A percentile compares a stretch with the other conserved stretches of the same genome.
phyloP scores from a whole-genome alignment of 1,284 basidiomycete genomes.

The Microbotryum violaceum region DNA sequence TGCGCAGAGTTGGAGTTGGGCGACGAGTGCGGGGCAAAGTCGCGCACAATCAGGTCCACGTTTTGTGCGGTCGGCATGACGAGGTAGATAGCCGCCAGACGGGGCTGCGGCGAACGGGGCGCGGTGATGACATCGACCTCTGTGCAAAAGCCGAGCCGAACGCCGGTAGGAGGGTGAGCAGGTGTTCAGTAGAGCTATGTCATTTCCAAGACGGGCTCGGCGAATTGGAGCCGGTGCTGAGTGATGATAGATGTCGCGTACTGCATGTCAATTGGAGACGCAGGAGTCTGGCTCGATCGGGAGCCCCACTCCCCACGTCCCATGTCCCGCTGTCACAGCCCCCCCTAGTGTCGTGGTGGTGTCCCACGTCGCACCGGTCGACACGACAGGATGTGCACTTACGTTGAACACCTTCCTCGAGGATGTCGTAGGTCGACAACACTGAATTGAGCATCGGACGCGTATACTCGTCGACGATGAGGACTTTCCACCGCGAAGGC shows the following conservation, averaged over 20 bases:
- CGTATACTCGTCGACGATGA: slow-evolving; percentile 89
- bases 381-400: slow-evolving; percentile 38
- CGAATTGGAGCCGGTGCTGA: neutral
- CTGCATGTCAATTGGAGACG: too few species aligned
- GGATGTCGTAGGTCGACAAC: slow-evolving; percentile 83
- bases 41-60: slow-evolving; percentile 79
- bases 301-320: neutral
- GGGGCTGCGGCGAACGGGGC: slow-evolving; percentile 62
- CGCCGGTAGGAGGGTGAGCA: too few species aligned
- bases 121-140: slow-evolving; percentile 47
- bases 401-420: slow-evolving; percentile 92
- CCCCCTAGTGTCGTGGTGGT: neutral
- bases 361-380: neutral
- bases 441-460: slow-evolving; percentile 76
- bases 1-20: slow-evolving; percentile 1
- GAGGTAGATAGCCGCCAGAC: slow-evolving; percentile 84
- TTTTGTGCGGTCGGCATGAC: slow-evolving; percentile 92
- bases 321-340: neutral
- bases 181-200: too few species aligned
- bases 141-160: slow-evolving; percentile 18
- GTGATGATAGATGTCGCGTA: neutral
- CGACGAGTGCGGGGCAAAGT: slow-evolving; percentile 49
- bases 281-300: neutral
- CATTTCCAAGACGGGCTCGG: neutral
- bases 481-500: slow-evolving; percentile 71